Base-by-base conservation (phyloP, 1,284 basidiomycete species). In the Coniophora puteana region DNA sequence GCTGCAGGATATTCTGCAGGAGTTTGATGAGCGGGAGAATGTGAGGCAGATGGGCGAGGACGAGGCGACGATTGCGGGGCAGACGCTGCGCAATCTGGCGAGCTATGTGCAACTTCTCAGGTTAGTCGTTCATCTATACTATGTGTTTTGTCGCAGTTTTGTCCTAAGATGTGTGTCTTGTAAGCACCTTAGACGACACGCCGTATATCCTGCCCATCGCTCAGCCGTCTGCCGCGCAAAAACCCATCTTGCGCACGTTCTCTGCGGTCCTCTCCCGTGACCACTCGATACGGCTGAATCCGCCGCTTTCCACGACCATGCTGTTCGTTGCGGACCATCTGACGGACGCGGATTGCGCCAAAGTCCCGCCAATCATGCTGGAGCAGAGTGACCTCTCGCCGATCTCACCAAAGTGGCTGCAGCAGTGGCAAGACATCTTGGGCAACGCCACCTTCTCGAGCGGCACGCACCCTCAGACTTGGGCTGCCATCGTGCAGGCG, bases 1-100 rank as follows among this genome's bases (percentile, higher is more conserved):
- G 7, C 51, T 86, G 45, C 80, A 78, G 54, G 86, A 89, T 50
- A 71, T 86, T 8, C 69, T 86, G 17, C 77, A 83, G 49, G 83
- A 87, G 48, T 67, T 83, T 37, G 85, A 88, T 46, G 70, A 73
- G 23, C 66, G 77, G 37, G 75, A 75, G 4, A 79, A 83, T n/a
- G 73, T 74, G 4, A 63, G 67, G 2, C 65, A 73, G n/a, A 55
- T 81, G 46, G 80, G 83, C 39, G 76, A 81, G 43, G 80, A 85
- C 43, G 85, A 86, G 50, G 74, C 79, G 6, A 65, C 58, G 24
- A 72, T 79, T 14, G 67, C 85, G 5, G 83, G 81, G 0, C 70
- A 77, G 47, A 76, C 76, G 4, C 58, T 88, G 34, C 67, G 64
- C 34, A 70, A 76, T 43, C 64, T 88, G 11, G 71, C 71, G 17